Evolutionary conservation across 805 yeast species (phyloP), one percentile per base, ranked within the genome.

Genomic region (Torulaspora gathmanii): DNA sequence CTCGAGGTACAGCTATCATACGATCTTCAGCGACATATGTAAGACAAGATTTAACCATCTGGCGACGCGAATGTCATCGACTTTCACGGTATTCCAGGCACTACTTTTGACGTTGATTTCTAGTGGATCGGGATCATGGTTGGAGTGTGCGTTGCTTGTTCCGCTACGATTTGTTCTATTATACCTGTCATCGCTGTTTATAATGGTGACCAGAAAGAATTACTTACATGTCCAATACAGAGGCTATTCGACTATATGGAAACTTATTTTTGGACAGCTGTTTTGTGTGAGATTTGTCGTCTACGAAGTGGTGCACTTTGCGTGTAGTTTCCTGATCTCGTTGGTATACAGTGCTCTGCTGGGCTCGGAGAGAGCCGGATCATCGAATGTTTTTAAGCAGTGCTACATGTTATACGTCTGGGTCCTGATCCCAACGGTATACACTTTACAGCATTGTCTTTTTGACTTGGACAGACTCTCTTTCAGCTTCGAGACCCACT

Each of bases 381-480:
- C 47, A 4, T 45, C 52, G 3, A 41, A 44, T 33, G 37, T 38
- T 28, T 52, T 61, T 31, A 45, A 45, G 7, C 36, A 48, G n/a
- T 57, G 42, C 44, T 55, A 43, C 37, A 60, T 52, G 48, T 30
- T 57, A 11, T 49, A 48, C 54, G 70, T 67, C 35, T 65, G 75
- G 20, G 9, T 65, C 1, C 59, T 69, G 20, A 55, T 72, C 6
- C 75, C 79, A 0, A 26, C 70, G 0, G 28, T 70, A 6, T 84
- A 82, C 59, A 55, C 80, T 6, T 40, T 70, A 1, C 80, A 76
- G 48, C 83, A 76, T 56, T 53, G 76, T 11, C 53, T 75, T 0
- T 71, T 77, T 45, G 83, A 81, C 57, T 68, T 78, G 49, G 80
- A 80, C 60, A 71, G 77, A 46, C 64, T 84, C 33, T 58, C 64